Base-by-base conservation (phyloP, 768 basidiomycete genomes). In the Tulasnella sp. region DNA sequence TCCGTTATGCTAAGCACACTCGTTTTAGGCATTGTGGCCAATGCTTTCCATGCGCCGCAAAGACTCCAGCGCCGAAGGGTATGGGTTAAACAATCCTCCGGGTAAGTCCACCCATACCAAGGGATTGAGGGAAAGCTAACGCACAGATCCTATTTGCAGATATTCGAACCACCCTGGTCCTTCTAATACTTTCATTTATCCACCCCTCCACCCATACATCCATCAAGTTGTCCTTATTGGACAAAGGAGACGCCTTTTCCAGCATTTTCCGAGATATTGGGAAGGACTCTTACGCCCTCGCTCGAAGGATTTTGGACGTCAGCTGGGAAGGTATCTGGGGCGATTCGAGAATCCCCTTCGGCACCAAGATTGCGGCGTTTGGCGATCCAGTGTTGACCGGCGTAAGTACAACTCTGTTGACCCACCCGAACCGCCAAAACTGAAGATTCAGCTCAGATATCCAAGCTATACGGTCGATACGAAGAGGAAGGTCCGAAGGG, bases 301-400 rank as follows among this genome's bases (percentile, higher is more conserved):
- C 88, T 29, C 82, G 87, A n/a, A 84, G 79, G 63, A 82, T 93
- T 8, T 83, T 95, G 3, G 91, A 92, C 78, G 81, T 84, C 5
- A 88, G 85, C 74, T 94, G 92, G 92, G 82, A 86, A 2, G 88
- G 89, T 14, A 81, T 94, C 11, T 93, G 90, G 90, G 84, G 81
- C 0, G 92, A 94, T 76, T 81, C 81, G 0, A 91, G 89, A 78
- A 78, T 94, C 74, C 90, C 86, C 77, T 82, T 89, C 70, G 90
- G 87, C 0, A 76, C 86, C 34, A 93, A 94, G 77, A 83, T 95
- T 9, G 83, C 83, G 6, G 76, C 91, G 14, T 95, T 95, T 79
- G 87, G 83, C 70, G 89, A 93, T 78, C 77, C 80, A 3, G 88
- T 86, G 0, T 81, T 93, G 32, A 82, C 83, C 1, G 87, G 91